Conservation (phyloP, 2,329 filamentous ascomycete genomes). For the Fusarium hainanense region DNA sequence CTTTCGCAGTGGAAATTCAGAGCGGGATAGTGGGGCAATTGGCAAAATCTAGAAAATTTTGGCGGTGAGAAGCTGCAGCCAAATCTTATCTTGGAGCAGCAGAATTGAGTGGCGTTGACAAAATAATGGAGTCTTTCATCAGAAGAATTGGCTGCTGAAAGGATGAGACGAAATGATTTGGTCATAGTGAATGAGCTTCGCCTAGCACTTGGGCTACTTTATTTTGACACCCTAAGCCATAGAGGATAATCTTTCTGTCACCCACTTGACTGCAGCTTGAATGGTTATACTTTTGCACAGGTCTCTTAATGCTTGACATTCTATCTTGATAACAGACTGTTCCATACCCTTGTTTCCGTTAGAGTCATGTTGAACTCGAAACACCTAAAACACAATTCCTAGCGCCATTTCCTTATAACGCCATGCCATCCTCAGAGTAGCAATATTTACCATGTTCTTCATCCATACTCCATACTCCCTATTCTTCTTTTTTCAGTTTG, state of each 20-base stretch:
- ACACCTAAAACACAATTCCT: constrained; percentile 10
- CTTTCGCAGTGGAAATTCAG: constrained; percentile 15
- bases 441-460: background rate
- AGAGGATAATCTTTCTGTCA: background rate
- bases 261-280: background rate
- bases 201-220: background rate
- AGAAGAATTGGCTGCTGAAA: background rate
- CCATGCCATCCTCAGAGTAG: constrained; percentile 1
- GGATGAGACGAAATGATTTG: background rate
- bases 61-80: constrained; percentile 46
- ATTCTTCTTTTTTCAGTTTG: background rate
- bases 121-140: background rate
- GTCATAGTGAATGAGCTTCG: fast-evolving
- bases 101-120: background rate
- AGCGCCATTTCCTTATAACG: constrained; percentile 30
- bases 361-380: constrained; percentile 16
- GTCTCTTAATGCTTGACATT: background rate
- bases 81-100: background rate
- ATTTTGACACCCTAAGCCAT: background rate
- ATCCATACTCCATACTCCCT: background rate
- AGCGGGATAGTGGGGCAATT: constrained; percentile 45
- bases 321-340: constrained; percentile 35
- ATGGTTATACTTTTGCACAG: background rate
- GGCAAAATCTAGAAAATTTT: constrained; percentile 49
- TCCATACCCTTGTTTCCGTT: constrained; percentile 27